phyloP scores from a whole-genome alignment of 805 yeast species.

The Saccharomycopsis oosterbeekiorum region DNA sequence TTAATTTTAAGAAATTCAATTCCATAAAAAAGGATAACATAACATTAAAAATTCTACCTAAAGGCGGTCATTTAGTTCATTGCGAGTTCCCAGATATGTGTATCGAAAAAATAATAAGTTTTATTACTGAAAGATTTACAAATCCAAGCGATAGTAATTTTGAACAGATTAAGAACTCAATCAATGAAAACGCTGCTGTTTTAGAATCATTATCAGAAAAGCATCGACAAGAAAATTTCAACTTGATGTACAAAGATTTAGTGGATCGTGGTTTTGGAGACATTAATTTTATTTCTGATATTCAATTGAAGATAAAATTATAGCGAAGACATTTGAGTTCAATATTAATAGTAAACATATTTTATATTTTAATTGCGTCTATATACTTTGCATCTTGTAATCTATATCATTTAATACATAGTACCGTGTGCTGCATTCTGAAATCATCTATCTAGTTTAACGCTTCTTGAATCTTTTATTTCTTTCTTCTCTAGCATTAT shows the following conservation, averaged over 20 bases:
- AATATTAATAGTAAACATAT: no score
- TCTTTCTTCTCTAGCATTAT: slow-evolving; percentile 40
- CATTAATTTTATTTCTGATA: not conserved
- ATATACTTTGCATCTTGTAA: no score
- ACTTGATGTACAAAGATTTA: not conserved
- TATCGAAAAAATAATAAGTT: not conserved
- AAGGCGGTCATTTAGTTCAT: not conserved
- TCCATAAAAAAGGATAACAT: not conserved
- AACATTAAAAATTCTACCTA: not conserved
- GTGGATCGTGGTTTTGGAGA: not conserved
- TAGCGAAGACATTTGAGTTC: not conserved
- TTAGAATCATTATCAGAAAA: not conserved
- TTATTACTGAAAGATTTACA: not conserved
- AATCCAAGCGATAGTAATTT: not conserved
- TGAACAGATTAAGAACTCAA: not conserved
- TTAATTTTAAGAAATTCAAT: not conserved
- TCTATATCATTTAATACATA: not conserved
- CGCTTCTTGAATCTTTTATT: slow-evolving; percentile 23
- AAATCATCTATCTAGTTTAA: not conserved
- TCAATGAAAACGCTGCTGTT: not conserved
- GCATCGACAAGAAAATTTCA: not conserved
- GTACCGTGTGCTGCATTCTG: not conserved
- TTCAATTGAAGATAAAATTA: not conserved
- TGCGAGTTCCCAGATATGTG: not conserved
- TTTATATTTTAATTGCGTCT: no score